Conservation (phyloP, 768 basidiomycete genomes). For the Boletus rubropictus region DNA sequence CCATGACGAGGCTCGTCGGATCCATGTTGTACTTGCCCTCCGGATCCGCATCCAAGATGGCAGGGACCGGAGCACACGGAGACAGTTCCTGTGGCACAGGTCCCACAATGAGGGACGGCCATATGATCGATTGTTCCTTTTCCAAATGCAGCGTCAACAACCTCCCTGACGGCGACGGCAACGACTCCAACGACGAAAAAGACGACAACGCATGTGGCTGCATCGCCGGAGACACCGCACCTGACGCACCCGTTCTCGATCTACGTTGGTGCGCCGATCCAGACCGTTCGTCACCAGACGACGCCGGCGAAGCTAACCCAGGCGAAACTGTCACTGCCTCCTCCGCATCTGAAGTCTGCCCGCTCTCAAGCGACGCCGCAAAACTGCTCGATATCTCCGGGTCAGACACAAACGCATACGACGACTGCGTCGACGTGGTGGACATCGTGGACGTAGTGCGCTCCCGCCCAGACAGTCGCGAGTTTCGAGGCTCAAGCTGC, state of each 20-base stretch:
- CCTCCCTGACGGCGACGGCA: slow-evolving; percentile 56
- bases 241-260: slow-evolving; percentile 37
- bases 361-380: slow-evolving; percentile 74
- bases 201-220: slow-evolving; percentile 58
- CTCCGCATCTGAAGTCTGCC: slow-evolving; percentile 65
- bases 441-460: slow-evolving; percentile 73
- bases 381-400: slow-evolving; percentile 82
- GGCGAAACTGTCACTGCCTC: slow-evolving; percentile 52
- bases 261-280: slow-evolving; percentile 13
- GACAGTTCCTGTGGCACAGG: slow-evolving; percentile 62
- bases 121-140: slow-evolving; percentile 73
- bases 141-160: slow-evolving; percentile 76
- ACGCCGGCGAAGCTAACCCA: slow-evolving; percentile 55
- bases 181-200: slow-evolving; percentile 71
- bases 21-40: slow-evolving; percentile 81
- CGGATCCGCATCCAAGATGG: slow-evolving; percentile 42
- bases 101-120: slow-evolving; percentile 74
- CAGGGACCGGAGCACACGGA: slow-evolving; percentile 44
- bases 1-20: slow-evolving; percentile 70
- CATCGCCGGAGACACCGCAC: slow-evolving; percentile 53
- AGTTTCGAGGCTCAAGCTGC: slow-evolving; percentile 70
- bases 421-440: slow-evolving; percentile 72
- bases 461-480: slow-evolving; percentile 50
- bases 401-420: slow-evolving; percentile 79
- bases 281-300: slow-evolving; percentile 50